A percentile compares a stretch with the other conserved stretches of the same genome.
phyloP scores from a whole-genome alignment of 176 grass and related monocot species.

The Oryza australiensis region DNA sequence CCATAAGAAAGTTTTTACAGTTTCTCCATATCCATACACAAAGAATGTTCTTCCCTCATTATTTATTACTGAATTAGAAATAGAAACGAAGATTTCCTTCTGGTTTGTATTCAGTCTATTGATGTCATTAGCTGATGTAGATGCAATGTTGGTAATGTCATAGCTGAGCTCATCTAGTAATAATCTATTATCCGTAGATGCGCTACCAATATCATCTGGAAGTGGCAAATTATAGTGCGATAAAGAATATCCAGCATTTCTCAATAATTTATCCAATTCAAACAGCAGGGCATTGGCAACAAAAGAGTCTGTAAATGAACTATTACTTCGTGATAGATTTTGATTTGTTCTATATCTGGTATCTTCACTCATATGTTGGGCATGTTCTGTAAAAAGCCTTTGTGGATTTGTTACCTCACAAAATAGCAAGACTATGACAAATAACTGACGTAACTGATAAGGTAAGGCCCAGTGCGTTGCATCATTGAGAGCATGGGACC shows the following conservation, averaged over 20 bases:
- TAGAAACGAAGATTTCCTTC: neutral
- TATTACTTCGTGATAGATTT: no score
- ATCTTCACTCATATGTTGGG: neutral
- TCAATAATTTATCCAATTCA: constrained; percentile 9
- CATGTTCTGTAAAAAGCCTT: neutral
- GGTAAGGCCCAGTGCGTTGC: no score
- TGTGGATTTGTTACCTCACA: neutral
- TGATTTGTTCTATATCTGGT: no score
- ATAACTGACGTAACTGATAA: neutral
- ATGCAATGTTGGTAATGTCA: neutral
- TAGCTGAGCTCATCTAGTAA: neutral
- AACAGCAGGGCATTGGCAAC: no score
- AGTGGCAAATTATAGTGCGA: neutral
- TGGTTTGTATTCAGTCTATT: neutral
- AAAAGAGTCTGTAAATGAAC: no score
- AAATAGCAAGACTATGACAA: neutral
- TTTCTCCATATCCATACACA: no score
- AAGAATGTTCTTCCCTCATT: neutral
- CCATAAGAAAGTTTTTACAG: no score
- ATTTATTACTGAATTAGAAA: neutral
- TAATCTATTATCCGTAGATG: neutral
- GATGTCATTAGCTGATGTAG: neutral
- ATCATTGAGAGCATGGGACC: neutral
- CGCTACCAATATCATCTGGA: neutral
- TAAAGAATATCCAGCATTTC: neutral